Evolutionary conservation across 2,329 filamentous ascomycete species (phyloP).

Genomic region (Fusarium chaquense): DNA sequence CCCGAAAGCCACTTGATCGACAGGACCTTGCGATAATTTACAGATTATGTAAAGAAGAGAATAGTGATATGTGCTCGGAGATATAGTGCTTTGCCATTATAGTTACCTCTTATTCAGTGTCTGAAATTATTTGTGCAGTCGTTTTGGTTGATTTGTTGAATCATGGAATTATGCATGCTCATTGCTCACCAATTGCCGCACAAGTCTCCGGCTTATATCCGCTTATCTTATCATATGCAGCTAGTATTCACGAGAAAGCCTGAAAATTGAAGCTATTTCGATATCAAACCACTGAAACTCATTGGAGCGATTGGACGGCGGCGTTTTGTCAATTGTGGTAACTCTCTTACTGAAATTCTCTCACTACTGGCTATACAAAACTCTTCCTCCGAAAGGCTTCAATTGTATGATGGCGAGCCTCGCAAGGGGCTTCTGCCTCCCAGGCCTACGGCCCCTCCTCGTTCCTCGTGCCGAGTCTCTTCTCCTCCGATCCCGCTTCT

Average conservation of each 20-base stretch:
- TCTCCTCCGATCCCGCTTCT: constrained; percentile 46
- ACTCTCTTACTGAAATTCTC: too few relatives aligned
- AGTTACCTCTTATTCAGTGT: not conserved
- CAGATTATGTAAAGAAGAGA: not conserved
- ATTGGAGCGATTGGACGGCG: constrained; percentile 16
- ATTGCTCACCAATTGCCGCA: not conserved
- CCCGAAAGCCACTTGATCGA: constrained; percentile 2
- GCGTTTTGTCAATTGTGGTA: not conserved
- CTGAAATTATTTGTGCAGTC: not conserved
- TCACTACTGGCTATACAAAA: not conserved
- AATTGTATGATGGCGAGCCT: constrained; percentile 49
- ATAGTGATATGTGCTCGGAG: too few relatives aligned
- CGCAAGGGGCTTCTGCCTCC: constrained; percentile 48
- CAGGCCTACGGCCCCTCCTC: constrained; percentile 45
- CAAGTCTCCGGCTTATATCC: not conserved
- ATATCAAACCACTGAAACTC: not conserved
- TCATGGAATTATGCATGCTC: not conserved
- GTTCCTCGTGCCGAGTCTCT: constrained; percentile 41
- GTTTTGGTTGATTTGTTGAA: constrained; percentile 2
- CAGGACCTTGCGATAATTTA: not conserved
- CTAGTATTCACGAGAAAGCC: not conserved
- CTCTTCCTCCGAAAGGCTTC: not conserved
- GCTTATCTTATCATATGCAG: not conserved
- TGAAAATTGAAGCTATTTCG: constrained; percentile 11
- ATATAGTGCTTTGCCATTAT: not conserved